Evolutionary conservation across 1,284 basidiomycete genomes (phyloP).

Genomic region (Kwoniella shivajii): DNA sequence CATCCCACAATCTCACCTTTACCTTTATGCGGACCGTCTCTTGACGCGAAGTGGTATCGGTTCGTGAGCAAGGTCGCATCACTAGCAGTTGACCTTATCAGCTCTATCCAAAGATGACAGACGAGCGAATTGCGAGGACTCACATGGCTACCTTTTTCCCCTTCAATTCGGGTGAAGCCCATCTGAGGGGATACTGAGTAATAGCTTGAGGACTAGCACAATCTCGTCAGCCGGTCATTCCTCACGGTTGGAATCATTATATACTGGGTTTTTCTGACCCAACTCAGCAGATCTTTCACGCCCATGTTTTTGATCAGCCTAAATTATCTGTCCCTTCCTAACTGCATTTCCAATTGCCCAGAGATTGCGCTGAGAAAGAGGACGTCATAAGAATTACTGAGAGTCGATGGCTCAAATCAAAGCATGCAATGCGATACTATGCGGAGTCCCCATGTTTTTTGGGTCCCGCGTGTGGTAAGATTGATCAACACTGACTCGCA

Average conservation of each 20-base stretch:
- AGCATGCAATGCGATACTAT: too few species aligned
- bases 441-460: too few species aligned
- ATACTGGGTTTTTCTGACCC: constrained; percentile 43
- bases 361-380: too few species aligned
- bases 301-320: too few species aligned
- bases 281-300: constrained; percentile 41
- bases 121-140: constrained; percentile 3
- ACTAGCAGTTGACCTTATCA: constrained; percentile 15
- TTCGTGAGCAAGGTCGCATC: constrained; percentile 53
- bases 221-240: constrained; percentile 4
- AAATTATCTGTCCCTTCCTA: too few species aligned
- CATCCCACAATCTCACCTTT: constrained; percentile 47
- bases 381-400: too few species aligned
- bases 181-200: constrained; percentile 32
- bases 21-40: constrained; percentile 26
- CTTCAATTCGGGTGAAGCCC: constrained; percentile 35
- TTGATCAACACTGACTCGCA: too few species aligned
- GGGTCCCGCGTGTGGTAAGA: too few species aligned
- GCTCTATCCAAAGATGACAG: not conserved
- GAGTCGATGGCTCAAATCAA: too few species aligned
- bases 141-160: constrained; percentile 50
- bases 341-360: too few species aligned
- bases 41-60: constrained; percentile 47
- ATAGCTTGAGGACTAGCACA: constrained; percentile 38
- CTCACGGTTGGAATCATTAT: constrained; percentile 2